Evolutionary conservation across 768 basidiomycete species (phyloP).

Genomic region (Collybia sp.): DNA sequence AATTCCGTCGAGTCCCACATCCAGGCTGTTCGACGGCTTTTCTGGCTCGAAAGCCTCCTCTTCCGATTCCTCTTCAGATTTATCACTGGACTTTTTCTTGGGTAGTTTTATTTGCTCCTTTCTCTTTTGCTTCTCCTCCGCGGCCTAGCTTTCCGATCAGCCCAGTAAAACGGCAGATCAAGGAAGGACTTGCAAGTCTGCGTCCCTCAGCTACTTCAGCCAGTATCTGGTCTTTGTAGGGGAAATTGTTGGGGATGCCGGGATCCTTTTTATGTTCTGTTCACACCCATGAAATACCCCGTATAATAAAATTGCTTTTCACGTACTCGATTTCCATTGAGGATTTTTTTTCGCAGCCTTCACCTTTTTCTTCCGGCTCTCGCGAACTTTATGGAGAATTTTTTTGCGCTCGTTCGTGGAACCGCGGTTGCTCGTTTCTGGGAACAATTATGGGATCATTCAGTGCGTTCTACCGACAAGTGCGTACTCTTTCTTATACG

Average conservation of each 20-base stretch:
- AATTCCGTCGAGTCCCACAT: constrained; percentile 45
- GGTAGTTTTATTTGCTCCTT: constrained; percentile 61
- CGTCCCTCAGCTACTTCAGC: constrained; percentile 86
- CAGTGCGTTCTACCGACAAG: background rate
- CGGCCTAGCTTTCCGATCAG: constrained; percentile 39
- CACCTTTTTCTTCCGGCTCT: constrained; percentile 70
- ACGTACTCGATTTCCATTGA: constrained; percentile 87
- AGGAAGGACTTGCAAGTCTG: constrained; percentile 47
- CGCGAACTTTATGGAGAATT: constrained; percentile 70
- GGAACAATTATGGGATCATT: constrained; percentile 11
- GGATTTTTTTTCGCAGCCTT: constrained; percentile 75
- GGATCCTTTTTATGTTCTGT: constrained; percentile 83
- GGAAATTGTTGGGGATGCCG: constrained; percentile 90
- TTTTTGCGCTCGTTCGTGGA: constrained; percentile 71
- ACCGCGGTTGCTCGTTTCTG: constrained; percentile 82
- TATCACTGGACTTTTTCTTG: constrained; percentile 16
- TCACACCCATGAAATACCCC: background rate
- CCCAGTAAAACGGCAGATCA: background rate
- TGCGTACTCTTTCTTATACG: constrained; percentile 41
- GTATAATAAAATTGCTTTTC: background rate
- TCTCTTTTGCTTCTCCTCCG: constrained; percentile 68
- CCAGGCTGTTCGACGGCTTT: constrained; percentile 30
- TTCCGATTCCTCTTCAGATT: constrained; percentile 17
- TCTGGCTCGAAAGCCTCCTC: constrained; percentile 14
- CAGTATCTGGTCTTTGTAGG: constrained; percentile 91